These are phyloP conservation scores for Brettanomyces nanus DNA, from an alignment of 805 yeast genomes.

Conservation along the genomic window DNA sequence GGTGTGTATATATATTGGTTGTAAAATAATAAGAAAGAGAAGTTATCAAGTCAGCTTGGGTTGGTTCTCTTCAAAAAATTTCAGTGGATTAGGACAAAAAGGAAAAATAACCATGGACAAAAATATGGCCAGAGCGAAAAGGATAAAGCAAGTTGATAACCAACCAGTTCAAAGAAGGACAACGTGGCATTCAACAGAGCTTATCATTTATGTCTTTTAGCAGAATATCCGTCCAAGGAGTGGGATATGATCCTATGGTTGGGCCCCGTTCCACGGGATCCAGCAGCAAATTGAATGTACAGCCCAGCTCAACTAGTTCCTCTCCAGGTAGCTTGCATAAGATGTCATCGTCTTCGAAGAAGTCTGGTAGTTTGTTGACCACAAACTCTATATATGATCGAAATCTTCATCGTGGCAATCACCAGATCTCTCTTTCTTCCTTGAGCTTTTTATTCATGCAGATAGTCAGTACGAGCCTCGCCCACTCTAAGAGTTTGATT, in stretches of 20 bases:
- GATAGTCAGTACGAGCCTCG: slow-evolving; percentile 57
- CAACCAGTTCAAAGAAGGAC: too few species aligned
- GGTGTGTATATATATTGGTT: neutral
- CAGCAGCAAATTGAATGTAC: slow-evolving; percentile 5
- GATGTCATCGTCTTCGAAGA: slow-evolving; percentile 6
- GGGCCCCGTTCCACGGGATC: slow-evolving; percentile 25
- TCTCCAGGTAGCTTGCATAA: slow-evolving; percentile 10
- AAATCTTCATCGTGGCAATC: slow-evolving; percentile 54
- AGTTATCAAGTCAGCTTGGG: too few species aligned
- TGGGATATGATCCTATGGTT: slow-evolving; percentile 23
- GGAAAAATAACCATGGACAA: too few species aligned
- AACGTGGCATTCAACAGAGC: too few species aligned
- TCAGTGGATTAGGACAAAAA: too few species aligned
- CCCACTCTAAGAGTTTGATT: slow-evolving; percentile 55
- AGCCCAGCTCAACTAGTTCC: slow-evolving; percentile 2
- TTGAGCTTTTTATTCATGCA: slow-evolving; percentile 65
- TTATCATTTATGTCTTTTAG: slow-evolving; percentile 9
- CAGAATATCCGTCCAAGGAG: slow-evolving; percentile 13
- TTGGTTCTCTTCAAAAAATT: too few species aligned
- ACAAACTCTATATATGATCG: slow-evolving; percentile 48
- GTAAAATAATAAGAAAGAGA: neutral
- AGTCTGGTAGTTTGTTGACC: slow-evolving; percentile 1
- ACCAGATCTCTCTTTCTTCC: slow-evolving; percentile 60
- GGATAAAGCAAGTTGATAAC: too few species aligned
- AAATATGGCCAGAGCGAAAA: too few species aligned